A percentile compares a stretch with the other conserved stretches of the same genome.
These are phyloP conservation scores for Sextonia rubra DNA, from an alignment of 164 flowering plant genomes.

Conservation along the genomic window DNA sequence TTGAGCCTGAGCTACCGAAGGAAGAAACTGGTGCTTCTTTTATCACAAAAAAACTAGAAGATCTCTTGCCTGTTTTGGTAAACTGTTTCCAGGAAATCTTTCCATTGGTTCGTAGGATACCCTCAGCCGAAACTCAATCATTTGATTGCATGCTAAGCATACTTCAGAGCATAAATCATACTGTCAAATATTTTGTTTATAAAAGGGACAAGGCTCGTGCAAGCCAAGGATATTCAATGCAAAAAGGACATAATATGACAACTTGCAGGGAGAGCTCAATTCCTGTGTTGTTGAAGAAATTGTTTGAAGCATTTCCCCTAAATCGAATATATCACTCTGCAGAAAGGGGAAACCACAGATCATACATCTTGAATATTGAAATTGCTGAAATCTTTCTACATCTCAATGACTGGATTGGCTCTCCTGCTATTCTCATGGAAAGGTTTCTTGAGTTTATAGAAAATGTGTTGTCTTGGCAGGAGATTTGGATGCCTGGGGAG, in stretches of 20 bases:
- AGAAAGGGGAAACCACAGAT: slow-evolving; percentile 57
- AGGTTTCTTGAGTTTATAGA: slow-evolving; percentile 56
- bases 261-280: slow-evolving; percentile 27
- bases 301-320: slow-evolving; percentile 64
- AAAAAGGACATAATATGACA: slow-evolving; percentile 8
- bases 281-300: slow-evolving; percentile 39
- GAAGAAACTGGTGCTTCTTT: slow-evolving; percentile 37
- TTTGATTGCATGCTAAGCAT: slow-evolving; percentile 61
- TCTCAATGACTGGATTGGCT: slow-evolving; percentile 35
- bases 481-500: slow-evolving; percentile 29
- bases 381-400: slow-evolving; percentile 61
- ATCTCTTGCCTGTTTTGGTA: slow-evolving; percentile 61
- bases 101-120: slow-evolving; percentile 28
- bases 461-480: slow-evolving; percentile 52
- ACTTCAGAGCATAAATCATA: slow-evolving; percentile 64
- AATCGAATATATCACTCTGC: slow-evolving; percentile 31
- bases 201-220: slow-evolving; percentile 17
- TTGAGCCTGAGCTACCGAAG: slow-evolving; percentile 40
- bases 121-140: slow-evolving; percentile 45
- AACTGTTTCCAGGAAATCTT: slow-evolving; percentile 63
- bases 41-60: slow-evolving; percentile 38
- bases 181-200: slow-evolving; percentile 33
- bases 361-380: slow-evolving; percentile 46
- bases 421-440: slow-evolving; percentile 37
- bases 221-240: slow-evolving; percentile 14